These are phyloP conservation scores for Phytophthora cryptogea DNA, from an alignment of 352 stramenopile genomes.

Conservation along the genomic window DNA sequence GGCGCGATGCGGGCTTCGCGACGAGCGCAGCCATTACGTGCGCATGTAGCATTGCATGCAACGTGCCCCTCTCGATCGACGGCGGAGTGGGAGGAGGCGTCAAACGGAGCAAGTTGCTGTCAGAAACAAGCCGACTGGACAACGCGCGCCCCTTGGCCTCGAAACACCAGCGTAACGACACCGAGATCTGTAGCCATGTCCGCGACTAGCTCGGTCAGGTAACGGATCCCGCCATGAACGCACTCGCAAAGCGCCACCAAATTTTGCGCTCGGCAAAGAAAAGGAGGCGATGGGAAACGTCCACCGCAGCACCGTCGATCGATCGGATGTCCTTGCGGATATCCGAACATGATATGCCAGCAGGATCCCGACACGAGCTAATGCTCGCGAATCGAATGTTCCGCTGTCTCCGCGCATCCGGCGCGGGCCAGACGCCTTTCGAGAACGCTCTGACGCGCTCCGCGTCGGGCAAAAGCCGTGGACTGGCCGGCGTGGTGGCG, in stretches of 20 bases:
- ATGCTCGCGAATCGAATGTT: constrained; percentile 26
- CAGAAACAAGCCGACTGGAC: constrained; percentile 30
- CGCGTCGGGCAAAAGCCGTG: constrained; percentile 28
- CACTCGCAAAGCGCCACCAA: constrained; percentile 23
- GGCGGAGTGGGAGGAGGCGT: constrained; percentile 7
- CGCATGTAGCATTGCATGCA: no score
- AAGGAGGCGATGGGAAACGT: constrained; percentile 17
- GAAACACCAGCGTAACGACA: constrained; percentile 13
- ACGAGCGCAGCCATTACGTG: no score
- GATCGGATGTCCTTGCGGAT: constrained; percentile 1
- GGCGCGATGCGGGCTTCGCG: constrained; percentile 5
- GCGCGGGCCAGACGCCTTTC: no score
- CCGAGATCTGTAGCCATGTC: constrained; percentile 31
- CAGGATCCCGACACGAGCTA: constrained; percentile 15
- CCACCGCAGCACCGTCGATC: no score
- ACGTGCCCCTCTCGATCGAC: no score
- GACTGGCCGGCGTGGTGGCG: constrained; percentile 16
- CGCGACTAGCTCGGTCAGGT: constrained; percentile 20
- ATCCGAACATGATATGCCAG: constrained; percentile 11
- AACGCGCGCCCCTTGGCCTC: constrained; percentile 18
- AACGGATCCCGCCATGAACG: constrained; percentile 14
- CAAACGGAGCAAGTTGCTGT: constrained; percentile 24
- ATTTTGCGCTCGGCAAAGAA: constrained; percentile 20
- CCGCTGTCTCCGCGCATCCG: constrained; percentile 6
- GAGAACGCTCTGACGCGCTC: constrained; percentile 27